A percentile compares a stretch with the other conserved stretches of the same genome.
These are phyloP conservation scores for Neurospora sp. DNA, from an alignment of 495 filamentous ascomycete genomes.

Conservation along the genomic window DNA sequence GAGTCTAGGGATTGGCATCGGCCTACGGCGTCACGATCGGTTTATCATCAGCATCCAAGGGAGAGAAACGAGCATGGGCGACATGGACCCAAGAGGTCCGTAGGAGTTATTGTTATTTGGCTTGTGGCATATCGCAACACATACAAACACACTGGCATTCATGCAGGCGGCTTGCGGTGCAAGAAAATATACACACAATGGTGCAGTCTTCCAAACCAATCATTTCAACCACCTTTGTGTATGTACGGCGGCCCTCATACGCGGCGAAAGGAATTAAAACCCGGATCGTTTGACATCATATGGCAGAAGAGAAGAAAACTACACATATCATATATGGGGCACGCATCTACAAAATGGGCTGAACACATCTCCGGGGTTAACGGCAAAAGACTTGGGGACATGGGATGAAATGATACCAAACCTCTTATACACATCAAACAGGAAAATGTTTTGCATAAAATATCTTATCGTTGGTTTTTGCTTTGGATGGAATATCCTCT, in stretches of 20 bases:
- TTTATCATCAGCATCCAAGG: conserved; percentile 1
- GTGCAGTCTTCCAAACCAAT: not conserved
- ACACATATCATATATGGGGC: not conserved
- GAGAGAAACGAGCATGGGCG: not conserved
- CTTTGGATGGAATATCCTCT: not conserved
- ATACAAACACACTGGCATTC: not conserved
- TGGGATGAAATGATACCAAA: not conserved
- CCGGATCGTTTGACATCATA: not conserved
- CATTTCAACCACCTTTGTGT: not conserved
- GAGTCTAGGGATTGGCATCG: not conserved
- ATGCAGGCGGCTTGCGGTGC: not conserved
- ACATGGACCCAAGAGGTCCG: not conserved
- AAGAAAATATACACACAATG: not conserved
- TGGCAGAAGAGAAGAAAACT: not conserved
- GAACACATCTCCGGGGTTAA: not conserved
- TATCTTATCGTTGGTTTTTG: not conserved
- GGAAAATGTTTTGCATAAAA: not conserved
- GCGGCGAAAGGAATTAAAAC: not conserved
- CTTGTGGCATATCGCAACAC: not conserved
- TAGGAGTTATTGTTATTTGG: not conserved
- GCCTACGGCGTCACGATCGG: conserved; percentile 2
- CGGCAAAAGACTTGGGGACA: not conserved
- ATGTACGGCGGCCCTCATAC: not conserved
- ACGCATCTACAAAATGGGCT: not conserved
- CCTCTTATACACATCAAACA: not conserved